phyloP scores from a whole-genome alignment of 2,329 filamentous ascomycete genomes.

The Dissoconium aciculare region DNA sequence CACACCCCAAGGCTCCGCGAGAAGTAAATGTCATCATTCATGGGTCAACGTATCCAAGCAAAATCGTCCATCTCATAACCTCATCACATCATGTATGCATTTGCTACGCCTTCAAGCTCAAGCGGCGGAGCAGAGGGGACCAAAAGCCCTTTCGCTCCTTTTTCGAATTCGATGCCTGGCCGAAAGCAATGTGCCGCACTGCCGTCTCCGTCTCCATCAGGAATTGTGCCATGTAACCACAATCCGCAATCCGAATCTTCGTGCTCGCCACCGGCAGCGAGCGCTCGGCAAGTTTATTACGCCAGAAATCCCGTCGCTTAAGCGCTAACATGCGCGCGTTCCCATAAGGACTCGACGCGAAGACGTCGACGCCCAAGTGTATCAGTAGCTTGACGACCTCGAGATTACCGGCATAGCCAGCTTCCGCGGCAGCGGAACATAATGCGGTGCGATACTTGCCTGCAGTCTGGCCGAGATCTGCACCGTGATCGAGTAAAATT shows the following conservation, averaged over 20 bases:
- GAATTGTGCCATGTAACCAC: not conserved
- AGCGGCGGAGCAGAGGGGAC: no score
- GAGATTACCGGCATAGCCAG: constrained; percentile 12
- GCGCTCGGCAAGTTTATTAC: not conserved
- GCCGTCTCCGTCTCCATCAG: no score
- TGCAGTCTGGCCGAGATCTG: constrained; percentile 12
- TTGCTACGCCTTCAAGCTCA: no score
- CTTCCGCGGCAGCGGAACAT: constrained; percentile 15
- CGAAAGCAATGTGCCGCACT: no score
- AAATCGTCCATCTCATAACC: no score
- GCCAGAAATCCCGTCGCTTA: constrained; percentile 1
- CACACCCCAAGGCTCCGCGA: constrained; percentile 89
- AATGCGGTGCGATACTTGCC: constrained; percentile 17
- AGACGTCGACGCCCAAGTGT: constrained; percentile 16
- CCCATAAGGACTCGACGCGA: constrained; percentile 10
- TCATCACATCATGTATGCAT: no score
- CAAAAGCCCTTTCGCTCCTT: no score
- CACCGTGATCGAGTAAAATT: constrained; percentile 16
- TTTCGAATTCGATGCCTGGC: no score
- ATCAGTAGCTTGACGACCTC: constrained; percentile 19
- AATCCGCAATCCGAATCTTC: not conserved
- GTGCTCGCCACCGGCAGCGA: constrained; percentile 1
- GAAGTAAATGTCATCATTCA: no score
- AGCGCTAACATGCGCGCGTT: constrained; percentile 6
- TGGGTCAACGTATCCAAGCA: no score